Evolutionary conservation across 805 yeast genomes (phyloP).

Genomic region (Yamadazyma insecticola): DNA sequence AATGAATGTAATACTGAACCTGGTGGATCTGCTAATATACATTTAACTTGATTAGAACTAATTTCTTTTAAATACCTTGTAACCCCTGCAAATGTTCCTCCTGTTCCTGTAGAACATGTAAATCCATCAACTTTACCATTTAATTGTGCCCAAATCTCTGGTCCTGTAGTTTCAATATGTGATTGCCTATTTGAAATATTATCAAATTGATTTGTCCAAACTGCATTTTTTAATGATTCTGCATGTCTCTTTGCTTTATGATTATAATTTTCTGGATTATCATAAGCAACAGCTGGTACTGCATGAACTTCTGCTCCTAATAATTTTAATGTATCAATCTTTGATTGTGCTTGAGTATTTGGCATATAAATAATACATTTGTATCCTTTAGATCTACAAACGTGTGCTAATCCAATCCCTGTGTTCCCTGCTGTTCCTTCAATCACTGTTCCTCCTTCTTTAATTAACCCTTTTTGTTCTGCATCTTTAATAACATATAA

Average conservation of each 20-base stretch:
- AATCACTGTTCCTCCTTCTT: constrained; percentile 80
- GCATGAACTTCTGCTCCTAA: constrained; percentile 87
- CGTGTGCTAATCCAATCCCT: constrained; percentile 85
- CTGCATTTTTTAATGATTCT: constrained; percentile 67
- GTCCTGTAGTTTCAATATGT: constrained; percentile 83
- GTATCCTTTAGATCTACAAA: constrained; percentile 79
- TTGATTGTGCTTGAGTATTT: constrained; percentile 77
- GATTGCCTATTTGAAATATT: constrained; percentile 85
- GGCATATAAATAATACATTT: constrained; percentile 88
- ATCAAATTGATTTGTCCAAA: constrained; percentile 92
- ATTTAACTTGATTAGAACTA: constrained; percentile 55
- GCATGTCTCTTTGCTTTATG: constrained; percentile 87
- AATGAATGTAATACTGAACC: constrained; percentile 83
- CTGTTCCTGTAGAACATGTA: constrained; percentile 90
- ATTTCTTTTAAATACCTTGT: constrained; percentile 72
- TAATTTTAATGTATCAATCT: constrained; percentile 66
- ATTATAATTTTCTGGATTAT: constrained; percentile 80
- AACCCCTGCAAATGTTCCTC: constrained; percentile 87
- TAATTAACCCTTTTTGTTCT: constrained; percentile 57
- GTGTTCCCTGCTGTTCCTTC: constrained; percentile 97
- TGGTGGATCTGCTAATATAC: constrained; percentile 88
- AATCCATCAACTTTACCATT: constrained; percentile 76
- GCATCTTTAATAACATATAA: constrained; percentile 74
- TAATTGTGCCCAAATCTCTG: constrained; percentile 81
- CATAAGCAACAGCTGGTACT: constrained; percentile 81